Conservation (phyloP, 2,329 filamentous ascomycete genomes). For the Hymenotorrendiella dingleyae region DNA sequence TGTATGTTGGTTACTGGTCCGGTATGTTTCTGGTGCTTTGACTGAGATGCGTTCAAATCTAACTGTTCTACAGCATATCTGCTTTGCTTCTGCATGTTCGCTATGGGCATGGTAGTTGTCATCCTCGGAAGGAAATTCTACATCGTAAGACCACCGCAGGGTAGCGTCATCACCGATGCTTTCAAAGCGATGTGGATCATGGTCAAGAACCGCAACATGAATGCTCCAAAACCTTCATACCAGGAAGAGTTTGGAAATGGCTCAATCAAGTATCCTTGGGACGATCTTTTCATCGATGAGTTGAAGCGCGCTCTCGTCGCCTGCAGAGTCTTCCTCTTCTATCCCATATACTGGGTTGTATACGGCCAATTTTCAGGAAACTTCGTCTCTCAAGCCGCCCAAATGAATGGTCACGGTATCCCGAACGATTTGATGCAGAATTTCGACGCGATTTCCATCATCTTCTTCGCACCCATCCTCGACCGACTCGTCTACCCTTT, state of each 20-base stretch:
- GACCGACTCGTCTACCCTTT: constrained; percentile 51
- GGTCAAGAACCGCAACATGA: constrained; percentile 40
- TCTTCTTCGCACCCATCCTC: constrained; percentile 49
- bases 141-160: constrained; percentile 47
- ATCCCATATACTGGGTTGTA: constrained; percentile 58
- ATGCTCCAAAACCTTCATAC: constrained; percentile 59
- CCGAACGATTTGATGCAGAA: constrained; percentile 57
- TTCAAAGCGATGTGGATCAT: constrained; percentile 56
- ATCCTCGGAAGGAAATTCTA: constrained; percentile 52
- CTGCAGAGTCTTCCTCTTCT: constrained; percentile 54
- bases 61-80: constrained; percentile 27
- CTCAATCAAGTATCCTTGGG: constrained; percentile 9
- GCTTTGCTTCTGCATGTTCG: constrained; percentile 45
- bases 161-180: constrained; percentile 59
- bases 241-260: constrained; percentile 43
- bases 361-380: constrained; percentile 54
- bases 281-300: constrained; percentile 67
- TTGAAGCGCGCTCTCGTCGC: constrained; percentile 51
- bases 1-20: constrained; percentile 44
- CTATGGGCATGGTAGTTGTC: constrained; percentile 44
- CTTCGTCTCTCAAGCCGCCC: constrained; percentile 50
- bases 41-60: not conserved
- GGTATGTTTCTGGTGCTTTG: constrained; percentile 11
- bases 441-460: constrained; percentile 53
- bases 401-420: constrained; percentile 45